Base-by-base conservation (phyloP, 768 basidiomycete species). In the Tulasnella sp. region DNA sequence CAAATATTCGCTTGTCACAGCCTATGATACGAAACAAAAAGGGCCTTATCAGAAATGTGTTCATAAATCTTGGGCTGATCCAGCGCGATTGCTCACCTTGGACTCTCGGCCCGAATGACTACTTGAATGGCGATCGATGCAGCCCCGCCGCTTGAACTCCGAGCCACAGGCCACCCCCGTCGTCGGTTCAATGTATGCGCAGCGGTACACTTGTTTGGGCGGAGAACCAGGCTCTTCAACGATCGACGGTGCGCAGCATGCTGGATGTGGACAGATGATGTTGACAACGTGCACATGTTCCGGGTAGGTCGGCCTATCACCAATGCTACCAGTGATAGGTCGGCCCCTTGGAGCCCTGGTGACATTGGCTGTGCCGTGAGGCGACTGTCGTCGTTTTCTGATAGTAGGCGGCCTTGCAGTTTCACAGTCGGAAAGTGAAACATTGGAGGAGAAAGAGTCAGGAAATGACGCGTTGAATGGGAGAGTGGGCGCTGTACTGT, bases 51-150 rank as follows among this genome's bases (percentile, higher is more conserved):
- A 21, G 10, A 43, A 42, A 2, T 9, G 4, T 26, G 55, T 27
- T n/a, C 21, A 48, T 43, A 43, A n/a, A 23, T 13, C 13, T 26
- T 47, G 2, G 3, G 26, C 5, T 42, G 23, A 9, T 4, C 11
- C 3, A 42, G 24, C 43, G 3, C 30, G 4, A 7, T 7, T 4
- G 38, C 55, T 29, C 29, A 59, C 56, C 45, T 59, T 29, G 19
- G 56, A 49, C 30, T 59, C 56, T 29, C 41, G n/a, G 21, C 56
- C 56, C 1, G 56, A 59, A 29, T 59, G 56, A 38, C 56, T 59
- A 3, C 29, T 30, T 11, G 56, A 48, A 30, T 59, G 56, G 23
- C 56, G 23, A 24, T 59, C 56, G 11, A 43, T 49, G 21, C 56
- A 59, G 10, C 56, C 56, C 26, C 56, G 47, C n/a, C 56, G 56